These are phyloP conservation scores for Naematelia encephala DNA, from an alignment of 768 basidiomycete genomes.

Conservation along the genomic window DNA sequence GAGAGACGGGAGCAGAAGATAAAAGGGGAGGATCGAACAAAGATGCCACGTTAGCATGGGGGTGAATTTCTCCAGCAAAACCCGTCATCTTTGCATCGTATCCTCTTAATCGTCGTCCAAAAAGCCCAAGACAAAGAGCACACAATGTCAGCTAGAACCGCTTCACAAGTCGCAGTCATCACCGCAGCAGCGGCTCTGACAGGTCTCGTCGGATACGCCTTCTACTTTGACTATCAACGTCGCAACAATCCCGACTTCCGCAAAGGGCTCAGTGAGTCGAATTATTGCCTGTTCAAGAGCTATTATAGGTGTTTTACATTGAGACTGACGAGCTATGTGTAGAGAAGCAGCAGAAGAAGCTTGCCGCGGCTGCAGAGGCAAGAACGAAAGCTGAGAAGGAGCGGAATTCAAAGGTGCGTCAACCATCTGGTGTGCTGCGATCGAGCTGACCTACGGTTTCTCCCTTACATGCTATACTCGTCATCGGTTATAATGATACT, in stretches of 20 bases:
- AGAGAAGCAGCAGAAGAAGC: slow-evolving; percentile 92
- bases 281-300: not conserved
- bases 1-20: not conserved
- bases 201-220: slow-evolving; percentile 66
- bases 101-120: not conserved
- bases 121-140: not conserved
- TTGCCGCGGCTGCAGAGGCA: slow-evolving; percentile 63
- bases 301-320: no score
- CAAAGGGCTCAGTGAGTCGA: slow-evolving; percentile 72
- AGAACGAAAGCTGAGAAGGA: slow-evolving; percentile 44
- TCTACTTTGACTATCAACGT: slow-evolving; percentile 92
- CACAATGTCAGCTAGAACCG: slow-evolving; percentile 23
- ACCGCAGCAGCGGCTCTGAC: slow-evolving; percentile 44
- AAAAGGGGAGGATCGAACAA: not conserved
- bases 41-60: not conserved
- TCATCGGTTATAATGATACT: no score
- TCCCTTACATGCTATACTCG: not conserved
- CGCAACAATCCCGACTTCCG: slow-evolving; percentile 83
- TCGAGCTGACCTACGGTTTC: not conserved
- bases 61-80: not conserved
- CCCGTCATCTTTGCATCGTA: slow-evolving; percentile 1
- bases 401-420: slow-evolving; percentile 53
- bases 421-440: not conserved
- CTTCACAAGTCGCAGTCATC: slow-evolving; percentile 31
- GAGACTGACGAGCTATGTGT: slow-evolving; percentile 7